These are phyloP conservation scores for Ophiosphaerella herpotricha DNA, from an alignment of 2,329 filamentous ascomycete species.

Conservation along the genomic window DNA sequence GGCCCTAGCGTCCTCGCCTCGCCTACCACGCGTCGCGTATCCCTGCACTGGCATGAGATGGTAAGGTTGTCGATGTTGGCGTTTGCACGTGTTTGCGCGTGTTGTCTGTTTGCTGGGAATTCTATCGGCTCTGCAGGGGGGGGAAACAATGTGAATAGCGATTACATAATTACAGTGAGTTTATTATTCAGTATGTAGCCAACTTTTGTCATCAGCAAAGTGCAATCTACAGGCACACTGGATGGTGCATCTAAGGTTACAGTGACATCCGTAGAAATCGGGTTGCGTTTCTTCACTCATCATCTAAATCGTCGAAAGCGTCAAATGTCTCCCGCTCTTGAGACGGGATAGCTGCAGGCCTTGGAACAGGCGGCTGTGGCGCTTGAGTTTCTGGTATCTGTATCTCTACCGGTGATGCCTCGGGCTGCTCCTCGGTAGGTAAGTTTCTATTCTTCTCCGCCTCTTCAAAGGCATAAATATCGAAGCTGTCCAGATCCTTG, in stretches of 20 bases:
- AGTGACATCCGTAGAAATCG: too few species aligned
- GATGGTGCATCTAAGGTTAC: too few species aligned
- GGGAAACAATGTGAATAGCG: too few species aligned
- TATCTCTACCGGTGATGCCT: conserved; percentile 1
- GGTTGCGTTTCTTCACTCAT: conserved; percentile 1
- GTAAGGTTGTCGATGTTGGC: neutral
- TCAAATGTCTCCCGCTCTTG: conserved; percentile 3
- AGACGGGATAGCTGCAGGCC: conserved; percentile 1
- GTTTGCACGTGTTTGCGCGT: neutral
- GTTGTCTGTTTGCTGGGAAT: too few species aligned
- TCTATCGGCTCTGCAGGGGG: too few species aligned
- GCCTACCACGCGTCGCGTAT: neutral
- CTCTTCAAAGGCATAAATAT: conserved; percentile 28
- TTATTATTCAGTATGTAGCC: neutral
- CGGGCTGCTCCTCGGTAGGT: neutral
- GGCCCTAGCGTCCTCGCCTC: conserved; percentile 12
- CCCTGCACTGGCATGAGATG: neutral
- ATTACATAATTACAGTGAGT: neutral
- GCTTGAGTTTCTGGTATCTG: conserved; percentile 4
- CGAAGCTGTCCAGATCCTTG: conserved; percentile 25
- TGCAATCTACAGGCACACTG: too few species aligned
- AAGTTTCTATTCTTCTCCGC: conserved; percentile 15
- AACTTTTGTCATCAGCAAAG: neutral
- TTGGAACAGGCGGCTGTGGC: neutral
- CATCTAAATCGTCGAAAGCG: conserved; percentile 19